phyloP scores from a whole-genome alignment of 2,329 filamentous ascomycete species.

The Diplodia sapinea region DNA sequence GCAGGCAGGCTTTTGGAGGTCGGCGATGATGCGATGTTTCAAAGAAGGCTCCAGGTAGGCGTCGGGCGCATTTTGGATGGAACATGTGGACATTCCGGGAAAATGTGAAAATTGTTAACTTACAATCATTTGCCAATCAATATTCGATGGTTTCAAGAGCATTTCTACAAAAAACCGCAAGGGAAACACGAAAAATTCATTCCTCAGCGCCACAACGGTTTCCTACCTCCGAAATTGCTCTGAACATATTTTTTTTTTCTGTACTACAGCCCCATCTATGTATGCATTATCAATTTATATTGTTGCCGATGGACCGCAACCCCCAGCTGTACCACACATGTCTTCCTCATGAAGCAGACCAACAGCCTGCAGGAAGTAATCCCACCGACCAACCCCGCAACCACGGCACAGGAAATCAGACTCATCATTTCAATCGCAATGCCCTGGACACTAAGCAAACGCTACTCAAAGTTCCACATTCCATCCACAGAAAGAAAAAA shows the following conservation, averaged over 20 bases:
- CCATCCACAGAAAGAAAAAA: background rate
- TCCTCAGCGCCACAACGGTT: background rate
- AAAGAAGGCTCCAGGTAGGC: too few relatives aligned
- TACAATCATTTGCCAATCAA: background rate
- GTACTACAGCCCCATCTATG: too few relatives aligned
- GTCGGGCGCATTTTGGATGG: too few relatives aligned
- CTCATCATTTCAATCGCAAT: background rate
- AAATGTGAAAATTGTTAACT: background rate
- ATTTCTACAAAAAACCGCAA: background rate
- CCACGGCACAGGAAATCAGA: background rate
- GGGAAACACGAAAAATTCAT: background rate
- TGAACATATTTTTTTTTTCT: background rate
- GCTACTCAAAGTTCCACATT: background rate
- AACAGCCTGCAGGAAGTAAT: too few relatives aligned
- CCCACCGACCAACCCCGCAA: too few relatives aligned
- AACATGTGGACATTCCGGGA: too few relatives aligned
- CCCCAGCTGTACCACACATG: background rate
- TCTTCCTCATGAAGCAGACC: too few relatives aligned
- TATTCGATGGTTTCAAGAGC: background rate
- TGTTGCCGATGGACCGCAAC: background rate
- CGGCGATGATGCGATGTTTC: too few relatives aligned
- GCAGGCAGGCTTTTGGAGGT: too few relatives aligned
- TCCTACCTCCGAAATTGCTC: accelerated
- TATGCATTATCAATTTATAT: background rate
- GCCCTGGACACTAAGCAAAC: background rate